A percentile compares a stretch with the other conserved stretches of the same genome.
phyloP scores from a whole-genome alignment of 805 yeast species.

The Wickerhamomyces bovis region DNA sequence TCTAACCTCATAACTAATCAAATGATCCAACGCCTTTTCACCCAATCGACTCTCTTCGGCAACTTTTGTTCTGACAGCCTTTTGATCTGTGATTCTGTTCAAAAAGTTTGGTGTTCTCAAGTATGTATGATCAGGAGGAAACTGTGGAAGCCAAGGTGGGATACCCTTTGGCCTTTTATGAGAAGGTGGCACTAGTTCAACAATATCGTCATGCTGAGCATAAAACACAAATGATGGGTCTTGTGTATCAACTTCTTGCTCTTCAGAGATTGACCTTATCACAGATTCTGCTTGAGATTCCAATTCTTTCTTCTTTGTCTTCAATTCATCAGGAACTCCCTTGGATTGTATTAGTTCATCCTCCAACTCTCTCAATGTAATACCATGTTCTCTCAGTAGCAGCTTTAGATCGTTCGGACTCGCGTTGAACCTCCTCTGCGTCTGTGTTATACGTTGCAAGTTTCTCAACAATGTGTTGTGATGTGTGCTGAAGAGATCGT shows the following conservation, averaged over 20 bases:
- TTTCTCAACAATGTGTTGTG: conserved; percentile 33
- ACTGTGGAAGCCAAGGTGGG: conserved; percentile 75
- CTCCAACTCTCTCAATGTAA: conserved; percentile 35
- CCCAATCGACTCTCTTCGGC: conserved; percentile 79
- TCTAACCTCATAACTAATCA: conserved; percentile 33
- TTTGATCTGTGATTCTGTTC: conserved; percentile 60
- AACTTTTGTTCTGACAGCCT: conserved; percentile 59
- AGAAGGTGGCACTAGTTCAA: conserved; percentile 50
- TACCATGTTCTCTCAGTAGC: conserved; percentile 36
- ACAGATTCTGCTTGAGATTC: conserved; percentile 5
- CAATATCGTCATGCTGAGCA: conserved; percentile 43
- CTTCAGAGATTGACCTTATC: not conserved
- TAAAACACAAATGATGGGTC: conserved; percentile 50
- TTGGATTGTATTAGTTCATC: conserved; percentile 28
- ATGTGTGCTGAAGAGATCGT: conserved; percentile 29
- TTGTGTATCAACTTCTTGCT: conserved; percentile 28
- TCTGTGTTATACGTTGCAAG: conserved; percentile 45
- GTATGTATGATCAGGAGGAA: conserved; percentile 94
- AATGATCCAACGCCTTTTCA: conserved; percentile 65
- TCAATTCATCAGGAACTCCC: conserved; percentile 7
- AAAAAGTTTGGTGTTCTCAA: conserved; percentile 68
- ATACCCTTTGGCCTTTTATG: conserved; percentile 39
- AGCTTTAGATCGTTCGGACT: conserved; percentile 45
- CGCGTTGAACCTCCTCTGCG: conserved; percentile 56
- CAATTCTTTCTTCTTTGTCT: conserved; percentile 13